These are phyloP conservation scores for Colletotrichum tofieldiae DNA, from an alignment of 2,329 filamentous ascomycete species.

Conservation along the genomic window DNA sequence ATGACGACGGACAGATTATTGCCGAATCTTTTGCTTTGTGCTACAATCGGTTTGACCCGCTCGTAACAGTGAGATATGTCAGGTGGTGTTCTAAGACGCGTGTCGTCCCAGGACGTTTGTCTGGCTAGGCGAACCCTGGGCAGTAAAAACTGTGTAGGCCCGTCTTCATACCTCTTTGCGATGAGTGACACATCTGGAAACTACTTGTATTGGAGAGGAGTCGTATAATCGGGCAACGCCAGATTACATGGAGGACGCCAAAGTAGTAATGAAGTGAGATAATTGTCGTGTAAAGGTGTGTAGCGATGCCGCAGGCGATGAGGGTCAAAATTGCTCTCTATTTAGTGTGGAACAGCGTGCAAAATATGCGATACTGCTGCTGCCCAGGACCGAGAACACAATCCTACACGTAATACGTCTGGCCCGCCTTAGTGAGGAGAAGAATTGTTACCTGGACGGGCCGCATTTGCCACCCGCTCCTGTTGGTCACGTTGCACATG, in stretches of 20 bases:
- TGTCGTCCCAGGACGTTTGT: slow-evolving; percentile 6
- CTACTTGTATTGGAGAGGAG: background rate
- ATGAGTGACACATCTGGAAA: slow-evolving; percentile 1
- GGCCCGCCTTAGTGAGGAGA: background rate
- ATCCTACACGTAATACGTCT: background rate
- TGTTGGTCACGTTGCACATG: background rate
- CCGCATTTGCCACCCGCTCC: slow-evolving; percentile 3
- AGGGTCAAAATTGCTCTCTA: background rate
- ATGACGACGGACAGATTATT: too few relatives aligned
- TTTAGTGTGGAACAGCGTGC: background rate
- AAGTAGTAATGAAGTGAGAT: background rate
- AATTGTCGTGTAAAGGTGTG: background rate
- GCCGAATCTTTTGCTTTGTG: too few relatives aligned
- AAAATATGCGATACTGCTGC: slow-evolving; percentile 8
- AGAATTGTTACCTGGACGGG: background rate
- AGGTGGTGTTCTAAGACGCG: slow-evolving; percentile 8
- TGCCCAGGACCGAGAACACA: background rate
- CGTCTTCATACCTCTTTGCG: slow-evolving; percentile 6
- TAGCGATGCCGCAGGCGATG: background rate
- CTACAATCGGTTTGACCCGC: too few relatives aligned
- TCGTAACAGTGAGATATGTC: slow-evolving; percentile 16
- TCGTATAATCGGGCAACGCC: background rate
- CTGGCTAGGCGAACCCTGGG: slow-evolving; percentile 6
- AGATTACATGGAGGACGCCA: background rate
- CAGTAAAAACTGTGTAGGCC: slow-evolving; percentile 7